phyloP scores from a whole-genome alignment of 805 yeast species.

The Saccharomycopsis schoenii region DNA sequence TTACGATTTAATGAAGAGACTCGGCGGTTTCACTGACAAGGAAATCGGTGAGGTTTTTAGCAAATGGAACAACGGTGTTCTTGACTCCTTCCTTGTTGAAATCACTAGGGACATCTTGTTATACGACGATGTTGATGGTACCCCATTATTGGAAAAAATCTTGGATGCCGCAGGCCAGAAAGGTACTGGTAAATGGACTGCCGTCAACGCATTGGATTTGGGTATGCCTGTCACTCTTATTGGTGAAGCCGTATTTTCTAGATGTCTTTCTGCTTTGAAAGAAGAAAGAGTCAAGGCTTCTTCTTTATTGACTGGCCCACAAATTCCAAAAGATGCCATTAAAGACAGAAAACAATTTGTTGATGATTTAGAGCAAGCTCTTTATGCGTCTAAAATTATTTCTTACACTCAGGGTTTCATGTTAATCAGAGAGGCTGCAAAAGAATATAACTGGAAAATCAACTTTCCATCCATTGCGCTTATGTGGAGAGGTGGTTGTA shows the following conservation, averaged over 20 bases:
- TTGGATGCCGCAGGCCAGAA: conserved; percentile 97
- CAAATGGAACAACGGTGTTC: conserved; percentile 94
- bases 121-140: conserved; percentile 82
- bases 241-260: conserved; percentile 97
- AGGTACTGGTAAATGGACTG: conserved; percentile 99
- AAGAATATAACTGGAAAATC: conserved; percentile 92
- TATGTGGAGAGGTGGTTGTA: conserved; percentile 99
- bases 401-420: conserved; percentile 99
- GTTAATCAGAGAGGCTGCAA: conserved; percentile 97
- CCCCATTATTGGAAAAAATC: conserved; percentile 92
- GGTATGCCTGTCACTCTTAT: conserved; percentile 98
- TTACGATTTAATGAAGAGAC: conserved; percentile 89
- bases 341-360: conserved; percentile 76
- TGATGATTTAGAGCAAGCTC: conserved; percentile 94
- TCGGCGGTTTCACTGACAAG: conserved; percentile 80
- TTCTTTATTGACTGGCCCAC: conserved; percentile 69
- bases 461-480: conserved; percentile 97
- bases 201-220: conserved; percentile 92
- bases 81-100: conserved; percentile 94
- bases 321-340: conserved; percentile 47
- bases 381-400: conserved; percentile 96
- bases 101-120: conserved; percentile 92
- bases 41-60: conserved; percentile 91
- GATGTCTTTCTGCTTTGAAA: conserved; percentile 91
- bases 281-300: conserved; percentile 85